Evolutionary conservation across 2,329 filamentous ascomycete genomes (phyloP), one percentile per base, ranked within the genome.

Genomic region (Fusarium veterinarium): DNA sequence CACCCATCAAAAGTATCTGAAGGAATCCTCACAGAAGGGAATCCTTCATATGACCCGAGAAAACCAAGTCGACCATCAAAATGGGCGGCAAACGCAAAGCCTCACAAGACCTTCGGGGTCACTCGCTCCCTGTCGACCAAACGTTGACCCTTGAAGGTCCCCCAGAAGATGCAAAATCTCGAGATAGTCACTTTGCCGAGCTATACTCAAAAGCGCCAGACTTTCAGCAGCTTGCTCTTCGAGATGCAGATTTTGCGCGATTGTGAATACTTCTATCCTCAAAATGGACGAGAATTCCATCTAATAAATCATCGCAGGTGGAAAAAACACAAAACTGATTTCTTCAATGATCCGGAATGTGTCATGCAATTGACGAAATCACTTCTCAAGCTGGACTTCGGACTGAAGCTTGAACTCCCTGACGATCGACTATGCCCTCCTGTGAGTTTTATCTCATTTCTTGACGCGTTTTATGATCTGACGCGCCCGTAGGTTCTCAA

Each of bases 351-450:
- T 76, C 92, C 95, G 8, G 84, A 87, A 55, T 90, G 93, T 28
- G 89, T 97, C 13, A 89, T 92, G 89, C 95, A 91, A 75, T 85
- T 98, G 53, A 97, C 95, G 16, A 95, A 92, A 78, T 91, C 91
- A 23, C 86, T 98, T 4, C 85, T 98, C 23, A 89, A 89, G 66
- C 82, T 88, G 19, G 92, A 98, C 80, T 98, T 98, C 80, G 87
- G 86, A 17, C 82, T 98, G 13, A 78, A 84, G 2, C 83, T 98
- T 19, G 86, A 91, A 10, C 85, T 98, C 2, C 95, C 95, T 0
- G 83, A 88, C 31, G 91, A 97, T 80, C 87, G 95, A 28, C 86
- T 99, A 2, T 98, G 95, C 79, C 96, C 95, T 17, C 94, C 95
- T 3, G 93, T 97, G 79, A 76, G 85, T 59, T 30, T 8, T 12